These are phyloP conservation scores for Nakazawaea siamensis DNA, from an alignment of 805 yeast species.

Conservation along the genomic window DNA sequence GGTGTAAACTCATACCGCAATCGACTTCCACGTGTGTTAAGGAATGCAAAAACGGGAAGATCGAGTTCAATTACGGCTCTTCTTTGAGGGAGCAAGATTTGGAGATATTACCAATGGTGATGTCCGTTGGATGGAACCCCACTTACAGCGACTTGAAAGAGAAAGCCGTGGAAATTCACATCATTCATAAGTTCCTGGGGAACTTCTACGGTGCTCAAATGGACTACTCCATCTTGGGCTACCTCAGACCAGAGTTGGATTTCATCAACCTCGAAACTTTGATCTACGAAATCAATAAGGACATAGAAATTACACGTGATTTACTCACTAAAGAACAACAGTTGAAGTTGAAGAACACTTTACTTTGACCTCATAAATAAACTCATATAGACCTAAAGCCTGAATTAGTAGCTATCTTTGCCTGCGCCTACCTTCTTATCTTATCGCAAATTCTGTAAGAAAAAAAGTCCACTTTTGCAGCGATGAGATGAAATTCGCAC, in stretches of 20 bases:
- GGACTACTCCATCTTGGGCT: conserved; percentile 70
- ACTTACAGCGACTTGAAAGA: conserved; percentile 72
- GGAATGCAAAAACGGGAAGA: conserved; percentile 24
- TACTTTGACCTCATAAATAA: too few relatives aligned
- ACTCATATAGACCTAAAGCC: too few relatives aligned
- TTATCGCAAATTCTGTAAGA: too few relatives aligned
- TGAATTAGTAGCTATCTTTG: too few relatives aligned
- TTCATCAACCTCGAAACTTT: conserved; percentile 78
- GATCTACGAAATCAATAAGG: conserved; percentile 75
- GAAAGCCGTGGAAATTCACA: conserved; percentile 74
- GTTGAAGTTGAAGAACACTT: conserved; percentile 22
- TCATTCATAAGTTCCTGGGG: conserved; percentile 59
- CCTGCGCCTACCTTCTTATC: too few relatives aligned
- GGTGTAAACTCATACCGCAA: conserved; percentile 16
- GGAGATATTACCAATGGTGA: conserved; percentile 73
- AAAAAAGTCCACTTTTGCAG: too few relatives aligned
- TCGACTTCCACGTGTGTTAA: conserved; percentile 13
- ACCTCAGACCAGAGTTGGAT: conserved; percentile 83
- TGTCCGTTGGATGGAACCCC: conserved; percentile 96
- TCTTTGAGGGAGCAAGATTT: conserved; percentile 31
- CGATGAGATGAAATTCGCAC: too few relatives aligned
- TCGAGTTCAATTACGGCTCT: conserved; percentile 56
- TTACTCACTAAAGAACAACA: conserved; percentile 32
- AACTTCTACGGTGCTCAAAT: conserved; percentile 81
- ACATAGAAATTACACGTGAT: conserved; percentile 58